A percentile compares a stretch with the other conserved stretches of the same genome.
phyloP scores from a whole-genome alignment of 2,329 filamentous ascomycete genomes.

The Neonectria ditissima region DNA sequence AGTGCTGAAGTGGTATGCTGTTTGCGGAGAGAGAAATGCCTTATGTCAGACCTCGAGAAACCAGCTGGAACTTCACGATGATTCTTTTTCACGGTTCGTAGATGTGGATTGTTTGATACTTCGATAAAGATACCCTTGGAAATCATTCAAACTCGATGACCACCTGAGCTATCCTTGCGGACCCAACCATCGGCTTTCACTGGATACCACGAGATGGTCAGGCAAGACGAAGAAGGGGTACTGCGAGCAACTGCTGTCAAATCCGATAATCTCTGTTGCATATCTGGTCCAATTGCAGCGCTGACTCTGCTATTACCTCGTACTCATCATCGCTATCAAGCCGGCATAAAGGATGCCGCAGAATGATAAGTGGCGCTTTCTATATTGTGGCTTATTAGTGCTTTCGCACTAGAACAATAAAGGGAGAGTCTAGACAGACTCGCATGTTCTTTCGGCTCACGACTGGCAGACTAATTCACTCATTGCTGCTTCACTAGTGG shows the following conservation, averaged over 20 bases:
- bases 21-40: not conserved
- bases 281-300: not conserved
- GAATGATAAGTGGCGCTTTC: not conserved
- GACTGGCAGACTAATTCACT: no score
- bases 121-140: not conserved
- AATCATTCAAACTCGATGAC: not conserved
- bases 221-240: not conserved
- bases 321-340: not conserved
- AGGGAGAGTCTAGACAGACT: not conserved
- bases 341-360: not conserved
- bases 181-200: slow-evolving; percentile 3
- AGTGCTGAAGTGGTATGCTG: not conserved
- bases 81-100: not conserved
- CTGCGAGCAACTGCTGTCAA: not conserved
- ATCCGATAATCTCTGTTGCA: not conserved
- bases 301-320: not conserved
- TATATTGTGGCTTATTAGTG: not conserved
- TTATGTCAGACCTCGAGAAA: not conserved
- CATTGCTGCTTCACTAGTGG: not conserved
- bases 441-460: not conserved
- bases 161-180: not conserved
- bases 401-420: not conserved
- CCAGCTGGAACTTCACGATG: not conserved
- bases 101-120: not conserved
- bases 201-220: slow-evolving; percentile 9